These are phyloP conservation scores for Canariomyces notabilis DNA, from an alignment of 2,329 filamentous ascomycete genomes.

Conservation along the genomic window DNA sequence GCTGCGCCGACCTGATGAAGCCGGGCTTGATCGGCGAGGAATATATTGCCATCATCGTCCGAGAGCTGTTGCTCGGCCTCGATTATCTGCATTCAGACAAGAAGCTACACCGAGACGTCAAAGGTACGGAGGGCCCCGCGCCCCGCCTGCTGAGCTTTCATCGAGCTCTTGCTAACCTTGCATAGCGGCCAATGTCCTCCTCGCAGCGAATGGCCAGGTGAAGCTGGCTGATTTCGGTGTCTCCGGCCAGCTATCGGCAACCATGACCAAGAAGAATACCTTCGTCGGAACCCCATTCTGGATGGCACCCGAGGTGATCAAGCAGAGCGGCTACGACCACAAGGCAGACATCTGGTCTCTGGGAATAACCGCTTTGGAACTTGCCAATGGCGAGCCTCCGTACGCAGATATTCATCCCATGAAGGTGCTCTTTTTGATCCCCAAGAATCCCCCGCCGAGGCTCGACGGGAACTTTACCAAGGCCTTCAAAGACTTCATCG, in stretches of 20 bases:
- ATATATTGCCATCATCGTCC: constrained; percentile 92
- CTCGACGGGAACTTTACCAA: constrained; percentile 78
- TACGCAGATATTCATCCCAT: constrained; percentile 97
- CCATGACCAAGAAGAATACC: constrained; percentile 99
- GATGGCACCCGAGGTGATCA: constrained; percentile 99
- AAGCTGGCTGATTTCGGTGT: constrained; percentile 97
- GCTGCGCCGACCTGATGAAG: constrained; percentile 93
- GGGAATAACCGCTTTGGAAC: constrained; percentile 86
- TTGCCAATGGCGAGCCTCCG: constrained; percentile 87
- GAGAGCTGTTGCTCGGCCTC: constrained; percentile 81
- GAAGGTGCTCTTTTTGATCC: constrained; percentile 95
- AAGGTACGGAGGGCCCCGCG: constrained; percentile 53
- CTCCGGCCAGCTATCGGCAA: constrained; percentile 90
- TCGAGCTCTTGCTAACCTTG: constrained; percentile 17
- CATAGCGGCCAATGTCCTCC: constrained; percentile 82
- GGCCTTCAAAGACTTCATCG: constrained; percentile 78
- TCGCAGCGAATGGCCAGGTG: constrained; percentile 87
- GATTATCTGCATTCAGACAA: constrained; percentile 94
- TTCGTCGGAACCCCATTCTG: constrained; percentile 98
- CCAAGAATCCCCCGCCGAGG: constrained; percentile 83
- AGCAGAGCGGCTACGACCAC: constrained; percentile 95
- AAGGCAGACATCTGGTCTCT: constrained; percentile 98
- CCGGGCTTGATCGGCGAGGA: constrained; percentile 87
- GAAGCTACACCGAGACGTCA: constrained; percentile 94
- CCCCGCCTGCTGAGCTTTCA: no score